phyloP scores from a whole-genome alignment of 352 stramenopile species.

The Phytophthora quininea region DNA sequence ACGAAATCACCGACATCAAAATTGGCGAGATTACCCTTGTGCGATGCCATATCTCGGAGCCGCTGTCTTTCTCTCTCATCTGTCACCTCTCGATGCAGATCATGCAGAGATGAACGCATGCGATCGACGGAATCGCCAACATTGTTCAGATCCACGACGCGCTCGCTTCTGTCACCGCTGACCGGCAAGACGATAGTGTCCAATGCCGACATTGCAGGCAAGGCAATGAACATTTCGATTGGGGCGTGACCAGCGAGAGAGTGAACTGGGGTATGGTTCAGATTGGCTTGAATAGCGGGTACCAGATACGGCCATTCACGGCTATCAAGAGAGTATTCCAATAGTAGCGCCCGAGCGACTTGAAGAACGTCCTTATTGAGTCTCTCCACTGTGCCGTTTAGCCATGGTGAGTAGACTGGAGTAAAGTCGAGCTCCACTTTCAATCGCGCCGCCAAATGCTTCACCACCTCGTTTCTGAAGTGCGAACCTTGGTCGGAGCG shows the following conservation, averaged over 20 bases:
- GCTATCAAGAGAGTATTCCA: constrained; percentile 15
- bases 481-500: constrained; percentile 24
- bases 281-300: constrained; percentile 16
- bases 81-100: constrained; percentile 12
- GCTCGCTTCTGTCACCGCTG: background rate
- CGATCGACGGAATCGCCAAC: background rate
- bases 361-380: constrained; percentile 25
- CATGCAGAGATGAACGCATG: constrained; percentile 8
- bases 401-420: constrained; percentile 18
- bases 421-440: constrained; percentile 9
- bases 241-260: constrained; percentile 11
- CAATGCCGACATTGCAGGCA: constrained; percentile 6
- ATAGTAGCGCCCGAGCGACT: constrained; percentile 9
- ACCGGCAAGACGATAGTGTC: background rate
- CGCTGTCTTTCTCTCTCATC: constrained; percentile 6
- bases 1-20: constrained; percentile 28
- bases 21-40: constrained; percentile 12
- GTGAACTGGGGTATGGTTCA: constrained; percentile 22
- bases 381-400: constrained; percentile 22
- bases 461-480: constrained; percentile 23
- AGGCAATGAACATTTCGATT: constrained; percentile 17
- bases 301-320: constrained; percentile 18
- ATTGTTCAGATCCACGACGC: background rate
- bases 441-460: constrained; percentile 4
- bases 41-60: background rate